These are phyloP conservation scores for Pelargonium myrrhifolium DNA, from an alignment of 441 rosid genomes.

Conservation along the genomic window DNA sequence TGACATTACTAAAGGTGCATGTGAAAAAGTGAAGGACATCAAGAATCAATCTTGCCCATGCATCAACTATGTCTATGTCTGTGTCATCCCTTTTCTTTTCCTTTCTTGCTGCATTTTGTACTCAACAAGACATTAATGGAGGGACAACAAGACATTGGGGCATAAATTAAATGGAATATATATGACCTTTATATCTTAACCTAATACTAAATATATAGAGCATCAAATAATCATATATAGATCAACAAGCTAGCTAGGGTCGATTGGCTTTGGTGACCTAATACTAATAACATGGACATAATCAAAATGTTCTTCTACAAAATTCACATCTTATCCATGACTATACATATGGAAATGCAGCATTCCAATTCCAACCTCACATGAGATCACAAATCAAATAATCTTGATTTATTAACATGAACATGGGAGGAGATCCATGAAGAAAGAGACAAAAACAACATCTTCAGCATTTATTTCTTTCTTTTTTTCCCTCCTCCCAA, in stretches of 20 bases:
- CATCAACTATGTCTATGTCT: not conserved
- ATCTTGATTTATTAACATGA: not conserved
- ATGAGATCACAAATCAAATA: not conserved
- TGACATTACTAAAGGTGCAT: not conserved
- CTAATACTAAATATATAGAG: not conserved
- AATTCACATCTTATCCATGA: no score
- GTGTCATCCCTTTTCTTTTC: no score
- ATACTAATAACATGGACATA: not conserved
- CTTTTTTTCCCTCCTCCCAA: not conserved
- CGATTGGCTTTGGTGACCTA: not conserved
- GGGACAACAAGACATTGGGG: not conserved
- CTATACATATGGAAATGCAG: no score
- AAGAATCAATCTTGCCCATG: not conserved
- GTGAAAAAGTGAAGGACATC: not conserved
- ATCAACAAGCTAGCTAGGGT: not conserved
- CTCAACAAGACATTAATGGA: not conserved
- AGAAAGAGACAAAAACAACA: not conserved
- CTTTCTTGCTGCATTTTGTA: not conserved
- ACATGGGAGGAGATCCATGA: not conserved
- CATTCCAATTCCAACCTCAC: not conserved
- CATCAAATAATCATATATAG: not conserved
- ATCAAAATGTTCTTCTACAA: no score
- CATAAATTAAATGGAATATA: no score
- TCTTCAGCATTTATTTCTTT: not conserved
- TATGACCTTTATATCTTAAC: not conserved